These are phyloP conservation scores for Hypomontagnella monticulosa DNA, from an alignment of 495 filamentous ascomycete species.

Conservation along the genomic window DNA sequence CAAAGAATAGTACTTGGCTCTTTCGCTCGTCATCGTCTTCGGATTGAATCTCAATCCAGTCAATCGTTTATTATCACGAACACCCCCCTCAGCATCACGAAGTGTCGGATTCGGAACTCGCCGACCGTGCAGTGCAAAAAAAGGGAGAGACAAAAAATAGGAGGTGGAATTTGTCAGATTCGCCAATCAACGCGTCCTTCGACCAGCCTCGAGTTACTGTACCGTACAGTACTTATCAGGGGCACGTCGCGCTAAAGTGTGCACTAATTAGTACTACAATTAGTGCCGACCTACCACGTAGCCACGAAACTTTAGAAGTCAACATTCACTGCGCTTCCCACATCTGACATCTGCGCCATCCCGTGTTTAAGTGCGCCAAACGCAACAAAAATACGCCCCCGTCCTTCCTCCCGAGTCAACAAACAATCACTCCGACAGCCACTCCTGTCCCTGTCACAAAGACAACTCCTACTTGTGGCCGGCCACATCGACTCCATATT, in stretches of 20 bases:
- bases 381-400: slow-evolving; percentile 28
- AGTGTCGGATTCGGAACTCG: slow-evolving; percentile 10
- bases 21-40: slow-evolving; percentile 6
- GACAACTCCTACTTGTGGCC: slow-evolving; percentile 42
- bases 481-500: slow-evolving; percentile 42
- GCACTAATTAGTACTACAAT: slow-evolving; percentile 29
- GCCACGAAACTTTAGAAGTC: slow-evolving; percentile 35
- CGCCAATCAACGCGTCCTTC: slow-evolving; percentile 36
- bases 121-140: slow-evolving; percentile 13
- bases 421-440: slow-evolving; percentile 26
- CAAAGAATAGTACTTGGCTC: slow-evolving; percentile 21
- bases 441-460: slow-evolving; percentile 39
- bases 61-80: slow-evolving; percentile 32
- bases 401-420: slow-evolving; percentile 33
- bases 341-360: slow-evolving; percentile 37
- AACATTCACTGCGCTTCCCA: slow-evolving; percentile 31
- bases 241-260: slow-evolving; percentile 29
- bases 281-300: slow-evolving; percentile 29
- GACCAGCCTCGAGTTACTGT: slow-evolving; percentile 14
- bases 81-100: neutral
- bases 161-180: slow-evolving; percentile 34
- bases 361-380: slow-evolving; percentile 33
- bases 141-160: slow-evolving; percentile 8
- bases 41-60: slow-evolving; percentile 13
- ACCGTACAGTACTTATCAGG: slow-evolving; percentile 27